Evolutionary conservation across 1,284 basidiomycete species (phyloP), one percentile per base, ranked within the genome.

Genomic region (Melanopsichium pennsylvanicum): DNA sequence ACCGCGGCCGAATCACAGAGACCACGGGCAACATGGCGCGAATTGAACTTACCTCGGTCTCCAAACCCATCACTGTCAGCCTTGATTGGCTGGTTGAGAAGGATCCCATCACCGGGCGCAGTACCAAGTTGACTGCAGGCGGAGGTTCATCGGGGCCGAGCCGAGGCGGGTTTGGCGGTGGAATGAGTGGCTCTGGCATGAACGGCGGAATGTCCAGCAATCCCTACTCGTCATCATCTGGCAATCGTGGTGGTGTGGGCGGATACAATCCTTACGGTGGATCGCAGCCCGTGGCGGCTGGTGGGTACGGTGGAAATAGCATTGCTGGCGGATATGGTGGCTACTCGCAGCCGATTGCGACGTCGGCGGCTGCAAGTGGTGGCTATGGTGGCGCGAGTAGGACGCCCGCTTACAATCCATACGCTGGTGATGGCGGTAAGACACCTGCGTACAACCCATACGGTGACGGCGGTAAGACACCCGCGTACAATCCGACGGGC

Each of bases 1-100:
- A 94, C 72, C 85, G 90, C 43, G 96, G 96, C 7, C 88, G 89
- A 11, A 91, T 98, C 85, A 97, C 95, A 82, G 96, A 97, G 78
- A 92, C 93, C 12, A 95, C 93, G 54, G 95, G 93, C 12, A 85
- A 86, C 39, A 85, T 89, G 64, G 92, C 90, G 1, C 87, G 96
- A 45, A 93, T 99, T 12, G 96, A 98, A 82, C 84, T 99, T 19
- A 87, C 90, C 64, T 92, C 93, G 1, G 89, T 89, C 46, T 93
- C 93, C 82, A 95, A 93, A 83, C 86, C 93, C 21, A 88, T 97
- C 64, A 90, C 90, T 9, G 88, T 97, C 58, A 89, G 89, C 41
- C 89, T 93, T 75, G 86, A 87, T 27, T 91, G 89, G 79, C 83
- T 97, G 25, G 87, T 88, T 68, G 86, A 89, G 62, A 87, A 89